Evolutionary conservation across 257 asterid genomes (phyloP), one percentile per base, ranked within the genome.

Genomic region (Penstemon davidsonii): DNA sequence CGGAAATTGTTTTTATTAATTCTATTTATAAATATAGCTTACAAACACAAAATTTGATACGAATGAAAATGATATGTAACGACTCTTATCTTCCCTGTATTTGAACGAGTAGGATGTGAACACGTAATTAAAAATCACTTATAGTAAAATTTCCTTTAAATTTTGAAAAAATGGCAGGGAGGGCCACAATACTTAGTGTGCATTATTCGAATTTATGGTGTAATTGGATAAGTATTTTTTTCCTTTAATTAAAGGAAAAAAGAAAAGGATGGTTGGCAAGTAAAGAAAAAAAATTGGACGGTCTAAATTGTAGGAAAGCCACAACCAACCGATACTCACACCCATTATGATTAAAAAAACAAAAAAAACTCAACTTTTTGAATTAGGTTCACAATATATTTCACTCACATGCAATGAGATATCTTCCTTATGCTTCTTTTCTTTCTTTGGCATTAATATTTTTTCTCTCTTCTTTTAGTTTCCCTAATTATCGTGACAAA

Each of bases 181-280:
- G 55, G 42, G 5, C n/a, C 9, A 25, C 12, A 60, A 12, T 40
- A 60, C 1, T 11, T 56, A 4, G 15, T 45, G 15, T 63, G 19
- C 42, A 46, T 38, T 8, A 12, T 50, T 55, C 13, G 46, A 37
- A 58, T 13, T 64, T 64, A 64, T 64, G 42, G 25, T 72, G 66
- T 64, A 15, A 7, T 62, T 46, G 76, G 64, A 55, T 46, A 71
- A 41, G 53, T 55, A 38, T 72, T 52, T 15, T 15, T 72, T 25
- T 25, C 33, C 47, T 66, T 19, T 41, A 37, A n/a, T n/a, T n/a
- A 12, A 37, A 55, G 39, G 38, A 43, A 37, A 62, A 53, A 50
- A 6, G n/a, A 60, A 62, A 67, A 1, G 76, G 64, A 70, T 64
- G 75, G 78, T 75, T 71, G 78, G 78, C 55, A 71, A 75, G 25